Evolutionary conservation across 2,329 filamentous ascomycete genomes (phyloP), one percentile per base, ranked within the genome.

Genomic region (Talaromyces funiculosus): DNA sequence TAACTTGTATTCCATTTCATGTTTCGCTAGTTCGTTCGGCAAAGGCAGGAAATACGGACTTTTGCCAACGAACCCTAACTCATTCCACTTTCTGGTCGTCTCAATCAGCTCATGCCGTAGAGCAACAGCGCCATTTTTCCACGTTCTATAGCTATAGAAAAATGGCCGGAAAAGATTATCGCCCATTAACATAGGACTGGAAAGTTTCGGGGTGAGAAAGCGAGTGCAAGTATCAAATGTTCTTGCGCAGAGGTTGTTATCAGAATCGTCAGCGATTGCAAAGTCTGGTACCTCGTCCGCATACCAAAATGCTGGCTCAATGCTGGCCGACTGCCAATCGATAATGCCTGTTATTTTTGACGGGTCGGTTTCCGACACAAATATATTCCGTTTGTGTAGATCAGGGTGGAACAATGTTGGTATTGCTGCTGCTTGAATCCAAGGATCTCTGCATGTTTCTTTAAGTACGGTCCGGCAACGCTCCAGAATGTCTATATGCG

Each of bases 331-430:
- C 64, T 79, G 75, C 76, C 74, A 79, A 63, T 79, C 76, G 16
- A 79, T 75, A 16, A 79, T 73, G 12, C 67, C 69, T 5, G 74
- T 72, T 5, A 79, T 66, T 20, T 68, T 58, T 26, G 70, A 70
- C 14, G 76, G 72, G 56, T 78, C 68, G 8, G 74, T 68, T 53
- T 73, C 67, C 6, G 72, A 75, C 51, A 79, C 71, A 61, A 77
- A 78, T 24, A 79, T 75, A 63, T 78, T 79, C 61, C 73, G 67
- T 67, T 72, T 74, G 63, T 78, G 70, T 40, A 78, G 61, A 65
- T 79, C 75, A 14, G 72, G 71, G 59, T 79, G 75, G 56, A 75
- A 72, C 2, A 79, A 62, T 3, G 70, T 67, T 35, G 72, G 73
- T 29, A 38, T 61, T 62, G 71, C 64, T 51, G 67, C 64, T 33